phyloP scores from a whole-genome alignment of 2,329 filamentous ascomycete genomes.

The Fusarium albidum region DNA sequence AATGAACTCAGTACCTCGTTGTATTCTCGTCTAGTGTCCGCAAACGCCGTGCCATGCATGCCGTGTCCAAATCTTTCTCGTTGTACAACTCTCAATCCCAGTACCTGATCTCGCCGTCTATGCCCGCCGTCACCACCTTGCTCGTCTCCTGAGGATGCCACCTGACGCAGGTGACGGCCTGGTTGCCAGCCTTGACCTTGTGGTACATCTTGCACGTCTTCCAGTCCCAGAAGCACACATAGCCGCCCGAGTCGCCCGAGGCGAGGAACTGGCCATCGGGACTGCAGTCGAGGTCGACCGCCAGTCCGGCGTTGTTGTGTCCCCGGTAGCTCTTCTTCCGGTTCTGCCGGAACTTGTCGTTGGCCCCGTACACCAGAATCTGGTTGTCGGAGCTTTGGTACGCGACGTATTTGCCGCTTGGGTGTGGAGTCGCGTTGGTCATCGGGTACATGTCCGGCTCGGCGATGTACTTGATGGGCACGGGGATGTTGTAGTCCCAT shows the following conservation, averaged over 20 bases:
- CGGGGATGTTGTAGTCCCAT: slow-evolving; percentile 98
- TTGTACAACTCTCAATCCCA: slow-evolving; percentile 74
- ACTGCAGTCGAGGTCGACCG: slow-evolving; percentile 86
- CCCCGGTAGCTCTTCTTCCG: slow-evolving; percentile 96
- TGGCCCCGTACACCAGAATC: slow-evolving; percentile 93
- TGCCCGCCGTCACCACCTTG: slow-evolving; percentile 89
- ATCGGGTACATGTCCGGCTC: slow-evolving; percentile 98
- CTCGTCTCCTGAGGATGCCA: slow-evolving; percentile 99
- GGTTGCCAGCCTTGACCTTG: slow-evolving; percentile 87
- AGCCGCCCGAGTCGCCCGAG: slow-evolving; percentile 87
- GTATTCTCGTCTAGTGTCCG: slow-evolving; percentile 20
- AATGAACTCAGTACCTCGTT: background rate
- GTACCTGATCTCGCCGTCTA: slow-evolving; percentile 88
- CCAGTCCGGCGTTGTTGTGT: slow-evolving; percentile 95
- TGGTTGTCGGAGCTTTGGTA: slow-evolving; percentile 96
- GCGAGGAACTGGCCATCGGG: slow-evolving; percentile 93
- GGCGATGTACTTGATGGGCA: slow-evolving; percentile 97
- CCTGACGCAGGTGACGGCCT: slow-evolving; percentile 83
- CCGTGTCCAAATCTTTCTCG: slow-evolving; percentile 3
- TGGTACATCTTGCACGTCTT: slow-evolving; percentile 99
- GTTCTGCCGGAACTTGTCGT: slow-evolving; percentile 96
- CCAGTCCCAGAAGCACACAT: slow-evolving; percentile 98
- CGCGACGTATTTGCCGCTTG: slow-evolving; percentile 91
- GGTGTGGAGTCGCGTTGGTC: slow-evolving; percentile 84
- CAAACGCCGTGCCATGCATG: slow-evolving; percentile 40